Evolutionary conservation across 1,284 basidiomycete species (phyloP), one percentile per base, ranked within the genome.

Genomic region (Agroathelia rolfsii): DNA sequence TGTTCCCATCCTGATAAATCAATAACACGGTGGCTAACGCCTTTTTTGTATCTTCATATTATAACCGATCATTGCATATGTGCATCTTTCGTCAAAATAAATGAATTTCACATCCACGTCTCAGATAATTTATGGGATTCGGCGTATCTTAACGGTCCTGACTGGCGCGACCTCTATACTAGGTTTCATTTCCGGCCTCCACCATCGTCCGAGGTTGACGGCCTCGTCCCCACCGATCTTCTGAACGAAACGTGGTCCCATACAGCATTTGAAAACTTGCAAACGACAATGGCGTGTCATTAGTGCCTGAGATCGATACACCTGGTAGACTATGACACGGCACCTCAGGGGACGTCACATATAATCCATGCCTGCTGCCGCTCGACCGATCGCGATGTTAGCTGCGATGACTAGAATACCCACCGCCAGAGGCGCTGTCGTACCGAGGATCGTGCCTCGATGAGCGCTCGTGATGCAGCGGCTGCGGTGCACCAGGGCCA

Each of bases 51-150:
- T n/a, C n/a, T n/a, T n/a, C 12, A 20, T 18, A 22, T 10, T 24
- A 19, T 26, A 58, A 55, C 51, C 11, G 58, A 60, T 22, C 41
- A 61, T 2, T 61, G 58, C 37, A 45, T 46, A 14, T 61, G 58
- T 12, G 55, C 58, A 2, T 59, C 57, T 1, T 61, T 61, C 37
- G 59, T 58, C 47, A 59, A 59, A 38, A 43, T 59, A 0, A 51
- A 57, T 8, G 48, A 52, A 25, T 51, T 59, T 26, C 57, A 59
- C 24, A 32, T 59, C 9, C 58, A 60, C 38, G 53, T 53, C 2
- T 58, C 56, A 1, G 58, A 59, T 41, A 47, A 57, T 13, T 20
- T 56, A n/a, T 57, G 56, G 52, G 47, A 59, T 42, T 46, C 47
- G 30, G 41, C 42, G 7, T 27, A 53, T 14, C 47, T 59, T 24